Evolutionary conservation across 805 yeast genomes (phyloP), one percentile per base, ranked within the genome.

Genomic region (Candida vaughaniae): DNA sequence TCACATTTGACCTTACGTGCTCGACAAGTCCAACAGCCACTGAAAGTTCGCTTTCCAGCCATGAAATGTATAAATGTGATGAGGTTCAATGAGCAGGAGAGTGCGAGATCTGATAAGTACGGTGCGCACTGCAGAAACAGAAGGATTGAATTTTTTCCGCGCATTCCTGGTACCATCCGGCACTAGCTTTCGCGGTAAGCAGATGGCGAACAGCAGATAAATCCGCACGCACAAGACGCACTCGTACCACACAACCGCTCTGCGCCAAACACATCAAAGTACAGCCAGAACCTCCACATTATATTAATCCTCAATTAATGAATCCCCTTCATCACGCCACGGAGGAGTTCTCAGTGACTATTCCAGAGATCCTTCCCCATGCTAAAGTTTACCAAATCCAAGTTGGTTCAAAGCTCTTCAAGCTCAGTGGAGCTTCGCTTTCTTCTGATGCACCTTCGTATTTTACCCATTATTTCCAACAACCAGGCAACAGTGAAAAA

Each of bases 361-460:
- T 81, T 29, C 77, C 81, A 2, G 52, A 55, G 2, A 49, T 78
- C 3, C 65, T 87, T 17, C 91, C 93, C 1, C 85, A 80, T 48
- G 84, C 80, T 29, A 75, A 69, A 39, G 77, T 85, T 59, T 88
- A 73, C 59, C 69, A 80, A 12, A 71, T 88, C 17, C 86, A 82
- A 53, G 78, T 87, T 9, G 95, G 95, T 0, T 72, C 69, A 27
- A 69, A 67, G 45, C 46, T 77, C 17, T 88, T 80, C 56, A 65
- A 70, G n/a, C 48, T 82, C 12, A 80, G 88, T 51, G 96, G 96
- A 1, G 90, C 93, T 0, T 86, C 95, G 2, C 60, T 89, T 25
- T 82, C 88, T 17, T 84, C 85, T 2, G 96, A 89, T 60, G 82
- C 82, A 0, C 97, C 97, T 0, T 85, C 95, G 4, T 88, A 85